A percentile compares a stretch with the other conserved stretches of the same genome.
Evolutionary conservation across 2,329 filamentous ascomycete species (phyloP).

Genomic region (Verticillium zaregamsianum): DNA sequence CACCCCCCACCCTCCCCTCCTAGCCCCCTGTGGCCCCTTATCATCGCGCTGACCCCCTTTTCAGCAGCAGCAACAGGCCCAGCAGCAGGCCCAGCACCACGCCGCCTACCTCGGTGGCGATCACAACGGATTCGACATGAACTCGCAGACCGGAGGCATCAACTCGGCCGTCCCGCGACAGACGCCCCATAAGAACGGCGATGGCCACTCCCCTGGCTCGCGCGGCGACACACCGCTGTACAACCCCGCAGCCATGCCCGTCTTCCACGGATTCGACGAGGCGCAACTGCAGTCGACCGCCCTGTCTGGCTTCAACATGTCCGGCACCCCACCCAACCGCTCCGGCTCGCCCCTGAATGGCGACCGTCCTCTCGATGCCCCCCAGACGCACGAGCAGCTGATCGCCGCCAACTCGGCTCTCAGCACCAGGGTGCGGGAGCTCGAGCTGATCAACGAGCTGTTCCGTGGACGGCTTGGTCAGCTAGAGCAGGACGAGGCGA

Average conservation of each 20-base stretch:
- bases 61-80: slow-evolving; percentile 25
- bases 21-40: background rate
- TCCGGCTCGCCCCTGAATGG: slow-evolving; percentile 46
- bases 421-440: slow-evolving; percentile 92
- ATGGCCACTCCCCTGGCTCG: slow-evolving; percentile 75
- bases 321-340: slow-evolving; percentile 50
- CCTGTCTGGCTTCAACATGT: slow-evolving; percentile 44
- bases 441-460: slow-evolving; percentile 89
- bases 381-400: slow-evolving; percentile 76
- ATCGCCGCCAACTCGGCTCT: slow-evolving; percentile 76
- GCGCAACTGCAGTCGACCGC: slow-evolving; percentile 60
- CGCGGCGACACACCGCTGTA: slow-evolving; percentile 76
- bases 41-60: background rate
- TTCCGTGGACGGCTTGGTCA: slow-evolving; percentile 74
- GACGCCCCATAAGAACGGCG: slow-evolving; percentile 67
- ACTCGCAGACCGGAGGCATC: slow-evolving; percentile 28
- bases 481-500: slow-evolving; percentile 71
- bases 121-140: slow-evolving; percentile 57
- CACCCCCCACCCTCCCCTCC: background rate
- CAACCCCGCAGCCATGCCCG: slow-evolving; percentile 63
- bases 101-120: slow-evolving; percentile 34
- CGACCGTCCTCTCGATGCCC: slow-evolving; percentile 63
- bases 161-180: slow-evolving; percentile 52
- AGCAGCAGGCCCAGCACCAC: slow-evolving; percentile 31
- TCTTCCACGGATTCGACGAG: slow-evolving; percentile 75